Evolutionary conservation across 106 monocot species (phyloP), one percentile per base, ranked within the genome.

Genomic region (Dendrobium huoshanense): DNA sequence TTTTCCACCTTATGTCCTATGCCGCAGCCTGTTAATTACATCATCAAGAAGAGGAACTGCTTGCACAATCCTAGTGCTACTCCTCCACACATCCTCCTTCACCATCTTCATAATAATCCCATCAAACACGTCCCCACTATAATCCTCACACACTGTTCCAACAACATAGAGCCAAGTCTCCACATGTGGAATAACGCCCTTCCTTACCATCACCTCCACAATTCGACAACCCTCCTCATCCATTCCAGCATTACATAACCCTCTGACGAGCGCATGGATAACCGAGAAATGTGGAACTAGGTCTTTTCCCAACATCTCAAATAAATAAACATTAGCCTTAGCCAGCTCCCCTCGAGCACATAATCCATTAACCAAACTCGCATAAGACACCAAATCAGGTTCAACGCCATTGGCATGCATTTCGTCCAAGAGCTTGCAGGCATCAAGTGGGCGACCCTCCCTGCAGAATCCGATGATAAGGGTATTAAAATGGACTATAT

Each of bases 391-490:
- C 10, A 90, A 18, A 75, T 95, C 86, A 0, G 93, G 99, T 75
- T 42, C 15, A 75, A 91, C 87, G 3, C 91, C 93, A 27, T 61
- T 83, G 0, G 72, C 78, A 5, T 74, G 80, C 93, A 95, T 95
- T 85, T 95, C 92, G 11, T 91, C 95, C 51, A 99, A 49, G 83
- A 99, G 85, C 88, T 93, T 91, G 82, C 95, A 85, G 0, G 99
- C 95, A 47, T 95, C 91, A 6, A 84, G 59, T 2, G 93, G 82
- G 6, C 93, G 79, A 0, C 91, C 92, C 82, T 91, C 90, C 33
- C 95, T 61, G 44, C 95, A 95, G 68, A 93, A 85, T 0, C 95
- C 99, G 1, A 83, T 42, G 17, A 99, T 87, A 4, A 95, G 67
- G 0, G 99, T 99, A 76, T 95, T 91, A 83, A 89, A 99, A 58